Conservation (phyloP, 345 rosid genomes). For the Camelina laxa region DNA sequence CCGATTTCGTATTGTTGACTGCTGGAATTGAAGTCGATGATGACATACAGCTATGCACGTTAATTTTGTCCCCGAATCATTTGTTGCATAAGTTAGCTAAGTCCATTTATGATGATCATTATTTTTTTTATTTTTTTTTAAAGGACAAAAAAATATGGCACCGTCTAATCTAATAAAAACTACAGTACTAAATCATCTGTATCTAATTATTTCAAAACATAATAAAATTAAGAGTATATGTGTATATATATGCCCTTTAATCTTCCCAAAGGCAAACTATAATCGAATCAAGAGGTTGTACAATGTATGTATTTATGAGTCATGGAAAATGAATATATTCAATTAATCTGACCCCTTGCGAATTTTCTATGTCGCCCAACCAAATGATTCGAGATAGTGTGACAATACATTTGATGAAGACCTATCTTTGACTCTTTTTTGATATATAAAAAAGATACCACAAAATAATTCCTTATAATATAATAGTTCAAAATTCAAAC, state of each 20-base stretch:
- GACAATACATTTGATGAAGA: slow-evolving; percentile 35
- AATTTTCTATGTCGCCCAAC: slow-evolving; percentile 35
- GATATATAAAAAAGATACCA: neutral
- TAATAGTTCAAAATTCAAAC: slow-evolving; percentile 8
- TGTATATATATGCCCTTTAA: slow-evolving; percentile 1
- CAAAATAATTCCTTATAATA: neutral
- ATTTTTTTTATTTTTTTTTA: neutral
- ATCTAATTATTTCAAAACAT: neutral
- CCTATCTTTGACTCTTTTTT: slow-evolving; percentile 25
- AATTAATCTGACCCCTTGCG: slow-evolving; percentile 29
- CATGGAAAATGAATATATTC: slow-evolving; percentile 35
- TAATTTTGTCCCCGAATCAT: slow-evolving; percentile 35
- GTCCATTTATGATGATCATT: slow-evolving; percentile 37
- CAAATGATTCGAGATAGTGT: slow-evolving; percentile 42
- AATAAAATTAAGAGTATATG: neutral
- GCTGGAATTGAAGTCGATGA: slow-evolving; percentile 12
- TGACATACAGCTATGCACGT: slow-evolving; percentile 43
- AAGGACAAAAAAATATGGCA: slow-evolving; percentile 7
- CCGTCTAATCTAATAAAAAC: slow-evolving; percentile 16
- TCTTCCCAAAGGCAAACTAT: slow-evolving; percentile 24
- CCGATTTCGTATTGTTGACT: slow-evolving; percentile 25
- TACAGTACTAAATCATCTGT: slow-evolving; percentile 23
- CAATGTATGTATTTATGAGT: slow-evolving; percentile 34
- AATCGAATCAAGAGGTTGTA: slow-evolving; percentile 29
- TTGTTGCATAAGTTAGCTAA: slow-evolving; percentile 39